Percentiles rank a stretch among this genome's conserved stretches.
Conservation (phyloP, 345 rosid species). For the Pistacia integerrima region DNA sequence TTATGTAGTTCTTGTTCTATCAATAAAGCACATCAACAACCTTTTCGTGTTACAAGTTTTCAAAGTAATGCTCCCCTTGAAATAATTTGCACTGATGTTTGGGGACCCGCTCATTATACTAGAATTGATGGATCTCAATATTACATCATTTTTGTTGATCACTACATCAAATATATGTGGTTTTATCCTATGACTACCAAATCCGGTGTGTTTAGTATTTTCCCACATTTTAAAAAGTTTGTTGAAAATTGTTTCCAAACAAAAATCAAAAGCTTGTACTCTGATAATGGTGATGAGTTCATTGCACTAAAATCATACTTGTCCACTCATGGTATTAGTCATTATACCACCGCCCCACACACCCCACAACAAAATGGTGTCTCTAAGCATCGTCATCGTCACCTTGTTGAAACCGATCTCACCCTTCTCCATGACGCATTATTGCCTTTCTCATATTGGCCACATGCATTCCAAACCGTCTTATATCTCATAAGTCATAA, state of each 20-base stretch:
- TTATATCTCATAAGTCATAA: too few relatives aligned
- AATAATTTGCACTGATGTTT: neutral
- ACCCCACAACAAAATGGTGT: neutral
- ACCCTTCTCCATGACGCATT: neutral
- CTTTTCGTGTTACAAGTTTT: too few relatives aligned
- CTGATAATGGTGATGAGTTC: too few relatives aligned
- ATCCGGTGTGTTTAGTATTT: neutral
- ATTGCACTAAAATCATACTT: neutral
- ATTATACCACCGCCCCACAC: neutral
- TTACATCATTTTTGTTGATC: neutral
- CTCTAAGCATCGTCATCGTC: neutral
- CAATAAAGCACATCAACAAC: too few relatives aligned
- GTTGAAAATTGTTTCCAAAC: neutral
- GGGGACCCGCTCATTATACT: neutral
- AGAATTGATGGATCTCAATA: neutral
- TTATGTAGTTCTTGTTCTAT: too few relatives aligned
- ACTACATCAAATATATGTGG: neutral
- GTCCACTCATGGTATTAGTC: neutral
- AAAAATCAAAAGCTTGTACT: too few relatives aligned
- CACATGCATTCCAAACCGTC: too few relatives aligned
- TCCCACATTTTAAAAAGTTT: neutral
- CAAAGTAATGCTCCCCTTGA: too few relatives aligned
- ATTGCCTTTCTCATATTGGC: neutral
- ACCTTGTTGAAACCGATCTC: neutral
- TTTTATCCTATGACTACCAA: neutral